A percentile compares a stretch with the other conserved stretches of the same genome.
Conservation (phyloP, 768 basidiomycete genomes). For the Steccherinum ochraceum region DNA sequence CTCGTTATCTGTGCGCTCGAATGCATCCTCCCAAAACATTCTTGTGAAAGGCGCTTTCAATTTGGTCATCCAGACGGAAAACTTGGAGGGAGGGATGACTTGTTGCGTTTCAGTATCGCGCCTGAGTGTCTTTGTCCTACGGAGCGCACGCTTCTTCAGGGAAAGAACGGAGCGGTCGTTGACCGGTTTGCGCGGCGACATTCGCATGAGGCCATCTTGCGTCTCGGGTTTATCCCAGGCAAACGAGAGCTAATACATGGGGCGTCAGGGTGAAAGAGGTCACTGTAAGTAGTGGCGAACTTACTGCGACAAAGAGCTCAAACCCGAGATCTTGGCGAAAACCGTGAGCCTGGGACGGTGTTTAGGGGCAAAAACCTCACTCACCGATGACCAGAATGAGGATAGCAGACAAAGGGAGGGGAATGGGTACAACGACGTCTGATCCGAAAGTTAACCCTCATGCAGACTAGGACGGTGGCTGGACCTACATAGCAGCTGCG, state of each 20-base stretch:
- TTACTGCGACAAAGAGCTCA: conserved; percentile 59
- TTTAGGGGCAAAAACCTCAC: no score
- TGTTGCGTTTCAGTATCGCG: conserved; percentile 49
- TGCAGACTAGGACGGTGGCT: conserved; percentile 1
- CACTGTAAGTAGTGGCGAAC: conserved; percentile 12
- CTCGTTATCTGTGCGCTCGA: conserved; percentile 50
- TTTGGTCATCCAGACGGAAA: conserved; percentile 31
- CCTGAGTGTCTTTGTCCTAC: conserved; percentile 46
- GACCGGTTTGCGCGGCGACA: conserved; percentile 63
- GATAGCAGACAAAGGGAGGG: conserved; percentile 60
- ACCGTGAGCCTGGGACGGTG: neutral
- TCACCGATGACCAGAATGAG: conserved; percentile 65
- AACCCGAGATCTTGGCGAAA: conserved; percentile 55
- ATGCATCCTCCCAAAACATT: conserved; percentile 50
- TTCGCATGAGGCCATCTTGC: conserved; percentile 57
- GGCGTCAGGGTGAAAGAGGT: neutral
- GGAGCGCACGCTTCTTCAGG: conserved; percentile 51
- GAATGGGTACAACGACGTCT: conserved; percentile 67
- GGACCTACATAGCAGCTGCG: conserved; percentile 56
- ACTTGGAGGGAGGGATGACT: conserved; percentile 33
- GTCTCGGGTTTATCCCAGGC: conserved; percentile 71
- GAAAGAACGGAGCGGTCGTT: conserved; percentile 47
- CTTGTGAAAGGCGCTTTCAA: conserved; percentile 50
- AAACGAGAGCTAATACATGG: conserved; percentile 50
- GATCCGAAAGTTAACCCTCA: neutral